A percentile compares a stretch with the other conserved stretches of the same genome.
Evolutionary conservation across 345 rosid species (phyloP).

Genomic region (Eucalyptus marginata): DNA sequence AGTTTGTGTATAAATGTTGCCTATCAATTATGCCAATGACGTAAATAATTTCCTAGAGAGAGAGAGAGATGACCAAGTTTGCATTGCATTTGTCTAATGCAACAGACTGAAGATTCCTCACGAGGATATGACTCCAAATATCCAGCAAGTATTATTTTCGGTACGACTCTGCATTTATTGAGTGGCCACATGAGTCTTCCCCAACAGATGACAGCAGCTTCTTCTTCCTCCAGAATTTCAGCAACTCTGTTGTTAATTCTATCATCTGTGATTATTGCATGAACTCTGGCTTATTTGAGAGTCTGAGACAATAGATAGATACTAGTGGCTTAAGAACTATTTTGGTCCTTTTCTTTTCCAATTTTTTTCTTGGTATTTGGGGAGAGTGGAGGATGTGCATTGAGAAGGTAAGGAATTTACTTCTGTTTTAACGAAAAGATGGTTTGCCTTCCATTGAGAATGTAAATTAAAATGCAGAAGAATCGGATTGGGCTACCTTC

Average conservation of each 20-base stretch:
- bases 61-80: neutral
- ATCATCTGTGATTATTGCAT: neutral
- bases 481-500: too few species aligned
- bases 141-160: fast-evolving
- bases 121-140: neutral
- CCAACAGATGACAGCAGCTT: neutral
- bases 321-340: neutral
- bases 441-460: too few species aligned
- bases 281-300: neutral
- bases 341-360: neutral
- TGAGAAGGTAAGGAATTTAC: too few species aligned
- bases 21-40: neutral
- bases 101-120: neutral
- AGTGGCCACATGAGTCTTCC: neutral
- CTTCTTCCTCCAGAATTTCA: neutral
- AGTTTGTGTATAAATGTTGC: neutral
- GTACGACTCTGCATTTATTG: neutral
- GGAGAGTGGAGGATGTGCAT: too few species aligned
- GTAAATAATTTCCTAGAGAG: too few species aligned
- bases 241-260: neutral
- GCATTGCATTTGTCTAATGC: too few species aligned
- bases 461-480: too few species aligned
- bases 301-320: neutral
- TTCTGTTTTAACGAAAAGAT: too few species aligned
- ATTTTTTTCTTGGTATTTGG: too few species aligned